Percentiles rank a stretch among this genome's conserved stretches.
Conservation (phyloP, 2,329 filamentous ascomycete species). For the Bimuria novae-zelandiae region DNA sequence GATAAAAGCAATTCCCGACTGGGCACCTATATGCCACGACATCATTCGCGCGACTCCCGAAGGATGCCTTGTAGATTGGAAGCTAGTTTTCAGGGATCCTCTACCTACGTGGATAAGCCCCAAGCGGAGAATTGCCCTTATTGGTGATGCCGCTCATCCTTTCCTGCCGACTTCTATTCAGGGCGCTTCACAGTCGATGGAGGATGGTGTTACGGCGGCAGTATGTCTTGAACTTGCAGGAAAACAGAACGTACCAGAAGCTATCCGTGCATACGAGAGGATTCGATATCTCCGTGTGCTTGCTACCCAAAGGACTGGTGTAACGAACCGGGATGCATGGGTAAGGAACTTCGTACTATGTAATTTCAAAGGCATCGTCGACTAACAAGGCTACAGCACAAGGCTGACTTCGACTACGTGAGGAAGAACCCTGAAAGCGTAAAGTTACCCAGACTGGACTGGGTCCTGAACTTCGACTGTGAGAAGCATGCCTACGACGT, state of each 20-base stretch:
- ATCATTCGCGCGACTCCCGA: slow-evolving; percentile 36
- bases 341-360: too few relatives aligned
- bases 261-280: slow-evolving; percentile 31
- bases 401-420: slow-evolving; percentile 28
- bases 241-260: slow-evolving; percentile 28
- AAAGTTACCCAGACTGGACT: slow-evolving; percentile 28
- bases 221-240: slow-evolving; percentile 25
- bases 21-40: slow-evolving; percentile 25
- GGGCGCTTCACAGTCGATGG: slow-evolving; percentile 57
- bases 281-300: slow-evolving; percentile 28
- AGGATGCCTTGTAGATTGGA: slow-evolving; percentile 53
- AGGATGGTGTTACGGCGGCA: slow-evolving; percentile 46
- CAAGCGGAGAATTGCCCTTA: slow-evolving; percentile 52
- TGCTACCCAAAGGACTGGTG: slow-evolving; percentile 24
- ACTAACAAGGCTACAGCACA: too few relatives aligned
- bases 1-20: slow-evolving; percentile 20
- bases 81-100: slow-evolving; percentile 58
- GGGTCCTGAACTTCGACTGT: slow-evolving; percentile 30
- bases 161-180: slow-evolving; percentile 59
- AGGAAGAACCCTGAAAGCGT: slow-evolving; percentile 27
- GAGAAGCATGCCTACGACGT: slow-evolving; percentile 33
- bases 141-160: slow-evolving; percentile 59
- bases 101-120: slow-evolving; percentile 56
- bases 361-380: too few relatives aligned
- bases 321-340: slow-evolving; percentile 27